Base-by-base conservation (phyloP, 2,329 filamentous ascomycete species). In the Colletotrichum agaves region DNA sequence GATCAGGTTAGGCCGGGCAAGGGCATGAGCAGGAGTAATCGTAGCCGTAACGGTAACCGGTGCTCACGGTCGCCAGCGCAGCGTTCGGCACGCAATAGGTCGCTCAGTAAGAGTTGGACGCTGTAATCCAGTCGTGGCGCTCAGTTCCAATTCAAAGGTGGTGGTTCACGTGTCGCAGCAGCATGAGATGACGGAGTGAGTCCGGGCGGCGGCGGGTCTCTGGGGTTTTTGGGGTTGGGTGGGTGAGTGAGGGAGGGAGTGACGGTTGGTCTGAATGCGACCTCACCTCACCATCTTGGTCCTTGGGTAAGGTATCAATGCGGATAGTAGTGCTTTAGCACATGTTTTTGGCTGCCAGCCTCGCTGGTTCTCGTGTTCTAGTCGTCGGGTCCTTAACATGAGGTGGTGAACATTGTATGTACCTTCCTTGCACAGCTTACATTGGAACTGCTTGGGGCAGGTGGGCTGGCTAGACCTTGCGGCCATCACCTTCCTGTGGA, bases 111-210 rank as follows among this genome's bases (percentile, higher is more conserved):
- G 56, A 55, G 53, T 49, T 56, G 60, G 47, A 27, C 35, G 44
- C 15, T 43, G 13, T 13, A 37, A 46, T 55, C 50, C 46, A 59
- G 64, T 49, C 15, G 61, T 47, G 41, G 39, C 61, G 46, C 61
- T 59, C 44, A 31, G 27, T 47, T 47, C 19, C 31, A 55, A 35
- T 35, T 44, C 31, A 27, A 19, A 60, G 41, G 21, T 67, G 46
- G 53, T 64, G 52, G 61, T 64, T 67, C 60, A 67, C 61, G 53
- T 67, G 53, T 59, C 47, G 65, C 53, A 65, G 39, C 35, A 50
- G 61, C 47, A 55, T 68, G 61, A 49, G 61, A 68, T 65, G 65
- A 56, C 41, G 53, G 55, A 59, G 33, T 63, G 60, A 44, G 61
- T 53, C 61, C 65, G 65, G 61, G 61, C 39, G 53, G 53, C 59